Evolutionary conservation across 345 rosid species (phyloP), one percentile per base, ranked within the genome.

Genomic region (Rhizophora apiculata): DNA sequence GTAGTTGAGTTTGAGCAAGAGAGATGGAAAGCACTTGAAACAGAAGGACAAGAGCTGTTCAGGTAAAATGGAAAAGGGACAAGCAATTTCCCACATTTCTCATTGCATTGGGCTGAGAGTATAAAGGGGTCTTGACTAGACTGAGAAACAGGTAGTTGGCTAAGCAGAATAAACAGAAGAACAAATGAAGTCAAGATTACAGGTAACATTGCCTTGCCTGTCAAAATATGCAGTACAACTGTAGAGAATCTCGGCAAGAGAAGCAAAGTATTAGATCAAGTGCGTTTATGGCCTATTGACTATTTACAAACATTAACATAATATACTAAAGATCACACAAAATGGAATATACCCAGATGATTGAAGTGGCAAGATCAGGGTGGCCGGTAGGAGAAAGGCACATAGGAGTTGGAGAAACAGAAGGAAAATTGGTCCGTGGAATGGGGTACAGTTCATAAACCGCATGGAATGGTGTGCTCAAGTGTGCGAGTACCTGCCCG

Each of bases 21-120:
- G 49, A 92, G 88, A 22, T 69, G 74, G 53, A 85, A 85, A 71
- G 82, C 86, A 31, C 26, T 26, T 34, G 85, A 72, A 72, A 67
- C 62, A 9, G 85, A 68, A 37, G 79, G 51, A 51, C 84, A 80
- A 32, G 91, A 78, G 66, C 76, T 46, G 68, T 83, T 82, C 70
- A 87, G 68, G 78, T 84, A 79, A 72, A 92, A 92, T 26, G 97
- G 97, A 65, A 80, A 88, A 15, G 96, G 84, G 26, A 89, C 60
- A 5, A 71, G 79, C 58, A 86, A 72, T 64, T 70, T 76, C 43
- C 97, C 93, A 32, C 97, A 92, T 24, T 18, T 78, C 61, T 84
- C 87, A 49, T 76, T 76, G 76, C 87, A 84, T 4, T 32, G 77
- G 60, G 64, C 61, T 10, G 82, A 75, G n/a, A 73, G 80, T 31